Conservation (phyloP, 148 eudicot genomes). For the Rhododendron mucronatum region DNA sequence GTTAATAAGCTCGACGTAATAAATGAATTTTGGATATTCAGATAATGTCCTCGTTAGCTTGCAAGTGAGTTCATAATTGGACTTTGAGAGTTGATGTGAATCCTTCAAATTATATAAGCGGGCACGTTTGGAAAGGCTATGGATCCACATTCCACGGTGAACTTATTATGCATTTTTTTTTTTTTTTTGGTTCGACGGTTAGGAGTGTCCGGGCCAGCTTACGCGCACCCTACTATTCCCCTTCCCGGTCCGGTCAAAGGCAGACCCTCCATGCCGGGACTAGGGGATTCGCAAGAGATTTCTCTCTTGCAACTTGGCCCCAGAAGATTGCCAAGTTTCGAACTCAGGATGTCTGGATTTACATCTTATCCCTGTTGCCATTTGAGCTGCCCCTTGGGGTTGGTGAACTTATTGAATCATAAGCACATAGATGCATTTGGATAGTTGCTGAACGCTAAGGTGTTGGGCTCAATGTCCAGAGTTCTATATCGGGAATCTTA, state of each 20-base stretch:
- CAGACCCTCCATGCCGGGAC: not conserved
- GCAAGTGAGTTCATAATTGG: not conserved
- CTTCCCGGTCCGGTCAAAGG: not conserved
- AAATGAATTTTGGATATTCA: not conserved
- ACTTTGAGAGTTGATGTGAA: not conserved
- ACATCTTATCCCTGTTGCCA: not conserved
- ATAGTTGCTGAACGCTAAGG: not conserved
- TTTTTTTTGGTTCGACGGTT: not conserved
- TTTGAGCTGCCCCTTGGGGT: not conserved
- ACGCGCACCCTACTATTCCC: not conserved
- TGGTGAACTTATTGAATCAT: not conserved
- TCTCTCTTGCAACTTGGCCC: no score
- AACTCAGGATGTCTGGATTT: no score
- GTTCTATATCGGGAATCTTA: not conserved
- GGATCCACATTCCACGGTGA: not conserved
- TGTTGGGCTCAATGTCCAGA: not conserved
- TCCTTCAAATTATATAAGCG: not conserved
- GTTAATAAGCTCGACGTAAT: not conserved
- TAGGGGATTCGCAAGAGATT: not conserved
- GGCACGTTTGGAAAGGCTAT: not conserved
- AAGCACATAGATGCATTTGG: not conserved
- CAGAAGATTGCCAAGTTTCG: not conserved
- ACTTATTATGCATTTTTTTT: no score
- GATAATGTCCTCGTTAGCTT: not conserved
- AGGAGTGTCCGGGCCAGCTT: not conserved